Evolutionary conservation across 2,329 filamentous ascomycete genomes (phyloP).

Genomic region (Penicillium sp.): DNA sequence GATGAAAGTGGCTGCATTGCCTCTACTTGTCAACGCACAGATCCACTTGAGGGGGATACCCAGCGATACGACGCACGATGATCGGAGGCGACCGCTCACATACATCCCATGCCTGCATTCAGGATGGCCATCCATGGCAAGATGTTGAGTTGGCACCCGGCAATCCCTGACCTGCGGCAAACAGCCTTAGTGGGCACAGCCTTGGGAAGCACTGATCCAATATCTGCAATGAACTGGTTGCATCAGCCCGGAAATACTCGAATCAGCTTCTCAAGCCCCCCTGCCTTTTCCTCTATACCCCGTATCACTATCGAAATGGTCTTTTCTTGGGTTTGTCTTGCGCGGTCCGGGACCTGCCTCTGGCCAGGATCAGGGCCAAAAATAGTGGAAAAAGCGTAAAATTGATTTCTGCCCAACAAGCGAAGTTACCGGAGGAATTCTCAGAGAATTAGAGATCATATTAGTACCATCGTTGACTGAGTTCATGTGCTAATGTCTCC

Average conservation of each 20-base stretch:
- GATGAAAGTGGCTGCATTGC: constrained; percentile 16
- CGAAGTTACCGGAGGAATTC: constrained; percentile 13
- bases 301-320: constrained; percentile 2
- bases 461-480: constrained; percentile 4
- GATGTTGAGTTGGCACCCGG: constrained; percentile 33
- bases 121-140: constrained; percentile 26
- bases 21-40: not conserved
- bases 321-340: not conserved
- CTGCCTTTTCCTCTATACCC: constrained; percentile 24
- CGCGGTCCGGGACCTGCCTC: constrained; percentile 23
- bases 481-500: constrained; percentile 8
- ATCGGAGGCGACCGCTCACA: constrained; percentile 19
- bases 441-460: not conserved
- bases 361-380: constrained; percentile 28
- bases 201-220: constrained; percentile 21
- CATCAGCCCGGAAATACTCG: constrained; percentile 19
- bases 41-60: constrained; percentile 3
- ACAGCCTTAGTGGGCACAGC: constrained; percentile 21
- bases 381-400: constrained; percentile 12
- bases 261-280: constrained; percentile 30
- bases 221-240: constrained; percentile 15
- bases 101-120: constrained; percentile 15
- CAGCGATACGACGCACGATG: constrained; percentile 23
- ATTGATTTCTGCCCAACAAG: constrained; percentile 25
- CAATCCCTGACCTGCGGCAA: constrained; percentile 21